These are phyloP conservation scores for Stemphylium beticola DNA, from an alignment of 2,329 filamentous ascomycete genomes.

Conservation along the genomic window DNA sequence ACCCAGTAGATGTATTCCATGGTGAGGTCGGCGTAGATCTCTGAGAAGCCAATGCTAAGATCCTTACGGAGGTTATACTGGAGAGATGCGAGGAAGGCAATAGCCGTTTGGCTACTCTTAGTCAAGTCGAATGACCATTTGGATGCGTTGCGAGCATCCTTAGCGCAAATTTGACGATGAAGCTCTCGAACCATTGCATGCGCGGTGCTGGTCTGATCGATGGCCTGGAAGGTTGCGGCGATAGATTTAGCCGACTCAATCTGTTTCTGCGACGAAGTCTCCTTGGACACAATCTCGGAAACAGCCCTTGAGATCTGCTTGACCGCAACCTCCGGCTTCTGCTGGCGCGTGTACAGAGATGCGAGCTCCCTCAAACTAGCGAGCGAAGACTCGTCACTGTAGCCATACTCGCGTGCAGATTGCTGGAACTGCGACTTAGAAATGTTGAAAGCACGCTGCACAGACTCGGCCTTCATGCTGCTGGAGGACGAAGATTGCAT, in stretches of 20 bases:
- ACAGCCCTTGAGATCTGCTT: constrained; percentile 46
- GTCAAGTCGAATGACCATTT: constrained; percentile 42
- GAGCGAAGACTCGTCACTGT: constrained; percentile 48
- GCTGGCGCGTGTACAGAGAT: constrained; percentile 46
- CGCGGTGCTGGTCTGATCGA: constrained; percentile 50
- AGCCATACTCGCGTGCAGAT: constrained; percentile 44
- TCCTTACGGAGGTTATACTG: constrained; percentile 52
- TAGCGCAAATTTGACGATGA: constrained; percentile 58
- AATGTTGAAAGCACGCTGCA: constrained; percentile 46
- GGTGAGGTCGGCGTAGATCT: constrained; percentile 53
- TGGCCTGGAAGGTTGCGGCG: constrained; percentile 55
- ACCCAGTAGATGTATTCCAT: constrained; percentile 45
- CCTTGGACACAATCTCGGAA: constrained; percentile 49
- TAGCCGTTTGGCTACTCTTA: constrained; percentile 28
- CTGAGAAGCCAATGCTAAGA: constrained; percentile 48
- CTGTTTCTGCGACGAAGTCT: constrained; percentile 54
- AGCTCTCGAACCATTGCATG: constrained; percentile 56
- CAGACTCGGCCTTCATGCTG: constrained; percentile 43
- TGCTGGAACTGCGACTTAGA: constrained; percentile 48
- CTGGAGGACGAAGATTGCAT: constrained; percentile 37
- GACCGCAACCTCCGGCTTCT: constrained; percentile 49
- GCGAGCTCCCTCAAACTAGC: constrained; percentile 47
- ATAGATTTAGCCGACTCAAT: constrained; percentile 58
- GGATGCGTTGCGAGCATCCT: constrained; percentile 40
- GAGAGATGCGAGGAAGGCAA: constrained; percentile 55